Evolutionary conservation across 352 stramenopile genomes (phyloP).

Genomic region (Pythium diclinum): DNA sequence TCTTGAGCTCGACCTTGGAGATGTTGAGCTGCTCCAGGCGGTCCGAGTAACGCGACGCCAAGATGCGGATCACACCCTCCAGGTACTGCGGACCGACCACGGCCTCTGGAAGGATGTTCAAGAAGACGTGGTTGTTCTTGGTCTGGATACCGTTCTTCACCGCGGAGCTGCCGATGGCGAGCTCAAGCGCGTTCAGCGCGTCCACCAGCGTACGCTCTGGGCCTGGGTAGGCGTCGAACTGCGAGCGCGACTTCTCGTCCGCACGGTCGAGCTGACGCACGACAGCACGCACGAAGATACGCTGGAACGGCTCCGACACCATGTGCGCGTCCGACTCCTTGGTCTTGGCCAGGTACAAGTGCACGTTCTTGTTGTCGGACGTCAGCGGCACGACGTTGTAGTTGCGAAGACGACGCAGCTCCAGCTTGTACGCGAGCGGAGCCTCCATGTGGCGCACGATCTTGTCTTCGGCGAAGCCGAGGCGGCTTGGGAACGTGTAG

Average conservation of each 20-base stretch:
- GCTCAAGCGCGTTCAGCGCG: slow-evolving; percentile 95
- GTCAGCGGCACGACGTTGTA: slow-evolving; percentile 95
- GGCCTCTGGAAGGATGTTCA: slow-evolving; percentile 96
- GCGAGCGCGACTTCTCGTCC: slow-evolving; percentile 65
- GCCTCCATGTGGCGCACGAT: slow-evolving; percentile 99
- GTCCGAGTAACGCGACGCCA: slow-evolving; percentile 85
- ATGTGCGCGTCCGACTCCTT: slow-evolving; percentile 83
- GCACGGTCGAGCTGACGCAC: slow-evolving; percentile 88
- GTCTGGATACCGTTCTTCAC: slow-evolving; percentile 70
- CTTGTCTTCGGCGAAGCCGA: slow-evolving; percentile 95
- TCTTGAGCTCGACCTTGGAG: slow-evolving; percentile 96
- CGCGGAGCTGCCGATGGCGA: slow-evolving; percentile 92
- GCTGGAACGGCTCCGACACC: slow-evolving; percentile 82
- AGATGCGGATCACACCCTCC: slow-evolving; percentile 93
- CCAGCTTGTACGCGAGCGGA: slow-evolving; percentile 97
- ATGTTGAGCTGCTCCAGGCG: slow-evolving; percentile 92
- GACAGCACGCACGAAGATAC: slow-evolving; percentile 96
- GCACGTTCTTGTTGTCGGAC: slow-evolving; percentile 95
- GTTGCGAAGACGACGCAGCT: slow-evolving; percentile 96
- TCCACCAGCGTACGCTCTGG: slow-evolving; percentile 98
- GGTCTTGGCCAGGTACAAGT: slow-evolving; percentile 97
- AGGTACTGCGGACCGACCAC: slow-evolving; percentile 95
- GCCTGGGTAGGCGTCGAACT: slow-evolving; percentile 90
- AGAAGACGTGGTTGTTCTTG: slow-evolving; percentile 99
- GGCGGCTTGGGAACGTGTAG: slow-evolving; percentile 87